Base-by-base conservation (phyloP, 2,329 filamentous ascomycete genomes). In the Aspergillus spinulosporus region DNA sequence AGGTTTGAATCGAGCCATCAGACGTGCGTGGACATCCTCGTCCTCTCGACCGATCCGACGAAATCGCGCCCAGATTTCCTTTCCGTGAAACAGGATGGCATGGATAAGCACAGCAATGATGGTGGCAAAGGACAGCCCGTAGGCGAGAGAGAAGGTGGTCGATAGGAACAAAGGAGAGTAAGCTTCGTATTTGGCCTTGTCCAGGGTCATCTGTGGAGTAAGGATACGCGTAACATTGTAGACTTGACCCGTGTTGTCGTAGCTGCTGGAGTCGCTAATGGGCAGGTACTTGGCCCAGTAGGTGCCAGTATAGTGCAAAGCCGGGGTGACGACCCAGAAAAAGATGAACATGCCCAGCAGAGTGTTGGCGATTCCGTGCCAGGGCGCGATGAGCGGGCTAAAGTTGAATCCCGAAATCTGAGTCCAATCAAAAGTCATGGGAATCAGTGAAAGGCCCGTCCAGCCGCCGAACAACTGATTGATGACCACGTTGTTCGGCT, bases 401-500 rank as follows among this genome's bases (percentile, higher is more conserved):
- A 83, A 83, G 50, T 88, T 78, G 59, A 84, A 90, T 46, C 86
- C 88, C 2, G 86, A 80, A 51, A 90, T 81, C 63, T 89, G 86
- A 4, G 86, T 87, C 87, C 88, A 90, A 75, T 91, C 88, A 66
- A 91, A 89, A 0, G 87, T 90, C 32, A 91, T 83, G 1, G 88
- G 88, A 5, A 90, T 73, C 29, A 91, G 66, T 0, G 85, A 88
- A 3, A 91, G 61, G 0, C 88, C 88, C 0, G 84, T 87, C 48
- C 78, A 79, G 1, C 86, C 87, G 1, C 88, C 88, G 62, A 91
- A 91, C 1, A 91, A 66, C 68, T 91, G 88, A 62, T 91, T 92
- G 39, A 91, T 72, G 7, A 89, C 74, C 0, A 83, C 77, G 57
- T 83, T 89, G 49, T 89, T 78, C 0, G 88, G 88, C 1, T 82